Conservation (phyloP, 1,284 basidiomycete species). For the Porodaedalea pini region DNA sequence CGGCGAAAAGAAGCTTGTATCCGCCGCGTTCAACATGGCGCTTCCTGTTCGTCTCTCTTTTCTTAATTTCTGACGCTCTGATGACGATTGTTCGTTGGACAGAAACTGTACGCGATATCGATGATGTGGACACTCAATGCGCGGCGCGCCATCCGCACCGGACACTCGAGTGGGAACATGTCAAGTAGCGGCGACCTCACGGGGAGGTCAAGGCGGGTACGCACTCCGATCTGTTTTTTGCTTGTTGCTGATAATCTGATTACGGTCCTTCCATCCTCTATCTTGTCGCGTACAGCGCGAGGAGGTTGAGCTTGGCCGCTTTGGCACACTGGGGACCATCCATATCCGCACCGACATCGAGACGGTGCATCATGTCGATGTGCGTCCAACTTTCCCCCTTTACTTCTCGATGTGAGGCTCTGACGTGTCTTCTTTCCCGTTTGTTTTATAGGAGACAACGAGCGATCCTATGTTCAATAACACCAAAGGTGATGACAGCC, state of each 20-base stretch:
- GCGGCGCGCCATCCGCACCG: constrained; percentile 15
- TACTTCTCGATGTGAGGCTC: not conserved
- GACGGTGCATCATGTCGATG: constrained; percentile 10
- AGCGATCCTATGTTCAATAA: not conserved
- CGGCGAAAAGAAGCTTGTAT: constrained; percentile 27
- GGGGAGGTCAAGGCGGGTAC: not conserved
- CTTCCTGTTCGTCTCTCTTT: constrained; percentile 25
- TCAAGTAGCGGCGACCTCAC: constrained; percentile 5
- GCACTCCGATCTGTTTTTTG: not conserved
- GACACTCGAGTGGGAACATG: constrained; percentile 1
- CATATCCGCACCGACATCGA: constrained; percentile 16
- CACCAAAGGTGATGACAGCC: not conserved
- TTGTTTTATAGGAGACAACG: not conserved
- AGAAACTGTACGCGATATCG: constrained; percentile 31
- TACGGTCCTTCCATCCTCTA: not conserved
- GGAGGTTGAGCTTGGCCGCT: constrained; percentile 9
- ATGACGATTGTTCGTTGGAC: not conserved
- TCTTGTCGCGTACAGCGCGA: not conserved
- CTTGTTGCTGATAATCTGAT: not conserved
- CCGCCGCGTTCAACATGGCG: constrained; percentile 28
- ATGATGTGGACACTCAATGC: constrained; percentile 25
- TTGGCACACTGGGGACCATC: constrained; percentile 4
- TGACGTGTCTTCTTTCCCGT: too few relatives aligned
- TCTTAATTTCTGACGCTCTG: not conserved
- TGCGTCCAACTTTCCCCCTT: not conserved